Conservation (phyloP, 805 yeast genomes). For the Kodamaea fukazawae region DNA sequence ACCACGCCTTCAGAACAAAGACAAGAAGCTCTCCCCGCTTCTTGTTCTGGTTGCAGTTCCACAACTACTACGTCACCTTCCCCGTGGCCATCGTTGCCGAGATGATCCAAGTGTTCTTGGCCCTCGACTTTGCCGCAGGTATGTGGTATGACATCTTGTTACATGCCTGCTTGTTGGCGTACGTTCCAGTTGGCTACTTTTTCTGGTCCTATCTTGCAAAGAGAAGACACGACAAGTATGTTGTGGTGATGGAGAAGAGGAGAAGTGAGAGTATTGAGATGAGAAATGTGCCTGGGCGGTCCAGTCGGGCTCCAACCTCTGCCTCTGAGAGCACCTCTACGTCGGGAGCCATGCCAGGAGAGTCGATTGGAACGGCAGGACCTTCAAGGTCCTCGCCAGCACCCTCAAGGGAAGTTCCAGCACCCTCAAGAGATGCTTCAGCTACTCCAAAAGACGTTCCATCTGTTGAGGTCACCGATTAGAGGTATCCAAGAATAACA, state of each 20-base stretch:
- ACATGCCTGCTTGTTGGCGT: conserved; percentile 26
- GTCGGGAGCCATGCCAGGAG: no score
- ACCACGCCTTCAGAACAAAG: conserved; percentile 35
- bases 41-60: conserved; percentile 37
- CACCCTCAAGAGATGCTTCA: no score
- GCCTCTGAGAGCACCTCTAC: no score
- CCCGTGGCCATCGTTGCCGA: conserved; percentile 35
- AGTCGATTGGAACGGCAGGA: no score
- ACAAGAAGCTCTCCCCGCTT: conserved; percentile 34
- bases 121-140: conserved; percentile 29
- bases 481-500: no score
- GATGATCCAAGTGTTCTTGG: conserved; percentile 33
- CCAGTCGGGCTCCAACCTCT: no score
- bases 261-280: conserved; percentile 1
- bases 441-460: no score
- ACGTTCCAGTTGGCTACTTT: conserved; percentile 37
- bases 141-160: conserved; percentile 24
- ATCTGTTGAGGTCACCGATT: no score
- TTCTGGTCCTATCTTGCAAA: conserved; percentile 30
- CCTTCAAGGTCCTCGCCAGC: no score
- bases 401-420: no score
- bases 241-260: conserved; percentile 17
- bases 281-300: background rate
- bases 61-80: conserved; percentile 32
- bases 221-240: conserved; percentile 21